Evolutionary conservation across 2,329 filamentous ascomycete species (phyloP).

Genomic region (Cladophialophora psammophila): DNA sequence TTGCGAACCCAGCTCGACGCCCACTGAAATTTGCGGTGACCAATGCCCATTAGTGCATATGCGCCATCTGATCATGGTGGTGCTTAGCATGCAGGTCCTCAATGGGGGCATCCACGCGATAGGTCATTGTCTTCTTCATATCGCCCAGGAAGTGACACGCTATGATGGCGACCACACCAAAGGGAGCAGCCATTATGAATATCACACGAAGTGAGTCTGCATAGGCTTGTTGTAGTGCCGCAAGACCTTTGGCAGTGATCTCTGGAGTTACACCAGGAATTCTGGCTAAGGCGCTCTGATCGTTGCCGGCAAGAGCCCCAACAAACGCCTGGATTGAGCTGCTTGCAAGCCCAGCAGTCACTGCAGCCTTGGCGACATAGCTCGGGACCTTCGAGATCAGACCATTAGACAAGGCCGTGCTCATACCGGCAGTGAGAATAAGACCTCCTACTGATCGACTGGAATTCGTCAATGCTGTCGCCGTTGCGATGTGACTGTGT

Average conservation of each 20-base stretch:
- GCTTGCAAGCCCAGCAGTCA: conserved; percentile 13
- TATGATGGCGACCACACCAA: conserved; percentile 18
- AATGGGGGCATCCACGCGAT: conserved; percentile 27
- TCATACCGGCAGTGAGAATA: conserved; percentile 6
- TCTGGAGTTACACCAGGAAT: conserved; percentile 4
- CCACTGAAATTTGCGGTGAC: too few relatives aligned
- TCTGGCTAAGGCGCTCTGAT: neutral
- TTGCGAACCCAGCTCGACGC: too few relatives aligned
- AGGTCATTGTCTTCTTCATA: conserved; percentile 27
- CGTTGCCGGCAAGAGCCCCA: conserved; percentile 24
- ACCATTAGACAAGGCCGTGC: conserved; percentile 6
- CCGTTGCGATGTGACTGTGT: conserved; percentile 13
- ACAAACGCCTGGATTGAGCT: conserved; percentile 9
- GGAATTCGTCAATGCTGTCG: conserved; percentile 16
- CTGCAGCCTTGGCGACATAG: conserved; percentile 15
- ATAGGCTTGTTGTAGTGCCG: conserved; percentile 19
- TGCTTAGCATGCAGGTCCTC: conserved; percentile 24
- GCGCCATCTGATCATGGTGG: neutral
- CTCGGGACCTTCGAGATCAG: conserved; percentile 13
- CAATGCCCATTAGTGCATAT: too few relatives aligned
- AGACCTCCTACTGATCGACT: neutral
- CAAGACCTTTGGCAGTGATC: neutral
- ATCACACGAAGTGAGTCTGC: conserved; percentile 16
- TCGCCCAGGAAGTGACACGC: conserved; percentile 18
- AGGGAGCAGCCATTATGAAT: conserved; percentile 26